phyloP scores from a whole-genome alignment of 257 asterid genomes.

The Gentiana straminea region DNA sequence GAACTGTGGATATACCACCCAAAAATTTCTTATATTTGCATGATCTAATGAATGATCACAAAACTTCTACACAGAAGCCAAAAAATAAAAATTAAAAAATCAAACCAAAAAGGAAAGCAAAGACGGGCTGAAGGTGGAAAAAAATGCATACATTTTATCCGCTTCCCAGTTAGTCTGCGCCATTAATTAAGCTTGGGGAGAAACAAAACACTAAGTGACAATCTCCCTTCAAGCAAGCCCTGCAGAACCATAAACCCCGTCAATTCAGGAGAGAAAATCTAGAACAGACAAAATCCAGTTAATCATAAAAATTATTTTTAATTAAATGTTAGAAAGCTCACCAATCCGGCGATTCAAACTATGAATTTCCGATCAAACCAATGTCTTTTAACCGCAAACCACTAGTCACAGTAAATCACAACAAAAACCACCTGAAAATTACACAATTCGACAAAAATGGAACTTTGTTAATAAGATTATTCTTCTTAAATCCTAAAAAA shows the following conservation, averaged over 20 bases:
- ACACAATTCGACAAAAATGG: constrained; percentile 7
- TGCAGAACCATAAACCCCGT: constrained; percentile 9
- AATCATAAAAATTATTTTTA: background rate
- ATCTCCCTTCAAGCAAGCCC: constrained; percentile 21
- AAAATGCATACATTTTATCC: constrained; percentile 66
- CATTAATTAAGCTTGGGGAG: constrained; percentile 36
- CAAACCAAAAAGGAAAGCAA: background rate
- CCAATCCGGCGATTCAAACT: constrained; percentile 43
- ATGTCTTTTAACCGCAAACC: constrained; percentile 40
- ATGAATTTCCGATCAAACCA: constrained; percentile 40
- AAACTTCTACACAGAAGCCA: background rate
- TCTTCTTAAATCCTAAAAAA: constrained; percentile 1
- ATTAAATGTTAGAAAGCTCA: constrained; percentile 12
- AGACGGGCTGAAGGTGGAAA: constrained; percentile 4
- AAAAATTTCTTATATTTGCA: background rate
- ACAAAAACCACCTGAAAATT: constrained; percentile 6
- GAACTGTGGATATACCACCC: too few species aligned
- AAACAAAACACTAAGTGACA: constrained; percentile 16
- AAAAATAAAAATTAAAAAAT: background rate
- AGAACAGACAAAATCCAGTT: background rate
- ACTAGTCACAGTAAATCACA: constrained; percentile 24
- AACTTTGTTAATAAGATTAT: constrained; percentile 8
- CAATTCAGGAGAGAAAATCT: constrained; percentile 1
- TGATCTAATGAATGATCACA: background rate
- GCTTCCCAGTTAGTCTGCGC: constrained; percentile 99